A percentile compares a stretch with the other conserved stretches of the same genome.
Evolutionary conservation across 345 rosid species (phyloP).

Genomic region (Citrus reticulata): DNA sequence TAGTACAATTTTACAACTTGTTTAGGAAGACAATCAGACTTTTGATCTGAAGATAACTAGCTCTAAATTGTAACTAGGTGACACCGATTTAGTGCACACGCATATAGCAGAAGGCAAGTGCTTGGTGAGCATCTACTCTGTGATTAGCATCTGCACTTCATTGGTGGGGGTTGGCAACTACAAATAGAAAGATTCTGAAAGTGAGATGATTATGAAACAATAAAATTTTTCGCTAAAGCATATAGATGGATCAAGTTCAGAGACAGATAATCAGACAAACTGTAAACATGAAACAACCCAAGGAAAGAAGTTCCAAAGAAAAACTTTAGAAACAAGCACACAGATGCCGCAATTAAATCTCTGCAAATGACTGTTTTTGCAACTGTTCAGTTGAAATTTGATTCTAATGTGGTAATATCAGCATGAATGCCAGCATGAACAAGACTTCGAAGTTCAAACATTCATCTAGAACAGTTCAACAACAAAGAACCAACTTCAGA

Average conservation of each 20-base stretch:
- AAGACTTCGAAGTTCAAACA: neutral
- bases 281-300: neutral
- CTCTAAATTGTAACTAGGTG: neutral
- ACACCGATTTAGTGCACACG: neutral
- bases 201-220: neutral
- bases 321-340: neutral
- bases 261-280: neutral
- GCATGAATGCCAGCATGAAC: neutral
- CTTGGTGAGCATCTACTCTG: constrained; percentile 33
- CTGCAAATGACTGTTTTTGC: neutral
- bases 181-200: constrained; percentile 10
- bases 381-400: neutral
- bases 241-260: neutral
- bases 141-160: constrained; percentile 40
- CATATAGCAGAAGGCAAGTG: neutral
- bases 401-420: neutral
- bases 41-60: constrained; percentile 1
- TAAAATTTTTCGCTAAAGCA: neutral
- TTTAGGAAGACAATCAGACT: constrained; percentile 9
- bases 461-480: neutral
- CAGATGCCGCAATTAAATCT: neutral
- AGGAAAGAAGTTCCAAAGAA: neutral
- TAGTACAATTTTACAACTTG: neutral
- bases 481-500: neutral
- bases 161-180: constrained; percentile 39